These are phyloP conservation scores for Calonectria pseudoreteaudii DNA, from an alignment of 2,329 filamentous ascomycete genomes.

Conservation along the genomic window DNA sequence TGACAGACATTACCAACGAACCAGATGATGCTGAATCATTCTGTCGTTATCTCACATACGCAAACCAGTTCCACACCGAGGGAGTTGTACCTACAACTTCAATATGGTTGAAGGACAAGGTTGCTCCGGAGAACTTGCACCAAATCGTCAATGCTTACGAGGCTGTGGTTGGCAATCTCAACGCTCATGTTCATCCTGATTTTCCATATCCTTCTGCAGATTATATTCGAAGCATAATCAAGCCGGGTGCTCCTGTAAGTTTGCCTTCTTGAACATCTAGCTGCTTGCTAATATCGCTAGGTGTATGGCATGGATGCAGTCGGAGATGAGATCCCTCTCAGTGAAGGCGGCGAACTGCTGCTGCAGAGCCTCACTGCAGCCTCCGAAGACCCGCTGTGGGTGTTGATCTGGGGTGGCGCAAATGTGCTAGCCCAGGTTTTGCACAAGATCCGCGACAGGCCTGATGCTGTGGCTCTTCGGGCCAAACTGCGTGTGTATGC, in stretches of 20 bases:
- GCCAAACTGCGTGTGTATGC: slow-evolving; percentile 62
- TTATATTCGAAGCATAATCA: slow-evolving; percentile 48
- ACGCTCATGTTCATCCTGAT: slow-evolving; percentile 57
- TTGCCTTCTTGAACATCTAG: no score
- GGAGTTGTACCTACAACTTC: slow-evolving; percentile 58
- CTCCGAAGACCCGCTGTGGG: slow-evolving; percentile 57
- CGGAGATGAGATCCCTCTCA: slow-evolving; percentile 35
- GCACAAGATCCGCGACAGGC: slow-evolving; percentile 34
- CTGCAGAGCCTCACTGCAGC: slow-evolving; percentile 40
- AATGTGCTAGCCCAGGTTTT: slow-evolving; percentile 63
- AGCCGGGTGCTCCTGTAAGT: slow-evolving; percentile 43
- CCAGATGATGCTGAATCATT: slow-evolving; percentile 59
- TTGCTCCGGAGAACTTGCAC: slow-evolving; percentile 53
- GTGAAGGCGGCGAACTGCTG: slow-evolving; percentile 57
- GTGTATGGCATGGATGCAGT: slow-evolving; percentile 41
- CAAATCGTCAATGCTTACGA: slow-evolving; percentile 53
- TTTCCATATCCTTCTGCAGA: slow-evolving; percentile 53
- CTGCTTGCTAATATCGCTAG: background rate
- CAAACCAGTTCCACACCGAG: slow-evolving; percentile 58
- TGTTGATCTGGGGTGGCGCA: slow-evolving; percentile 65
- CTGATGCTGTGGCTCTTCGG: slow-evolving; percentile 51
- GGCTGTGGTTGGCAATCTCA: slow-evolving; percentile 58
- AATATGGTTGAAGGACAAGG: slow-evolving; percentile 55
- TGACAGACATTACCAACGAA: slow-evolving; percentile 60
- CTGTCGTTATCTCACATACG: slow-evolving; percentile 57